These are phyloP conservation scores for Eimeria zaria DNA, from an alignment of 169 alveolate species.

Conservation along the genomic window DNA sequence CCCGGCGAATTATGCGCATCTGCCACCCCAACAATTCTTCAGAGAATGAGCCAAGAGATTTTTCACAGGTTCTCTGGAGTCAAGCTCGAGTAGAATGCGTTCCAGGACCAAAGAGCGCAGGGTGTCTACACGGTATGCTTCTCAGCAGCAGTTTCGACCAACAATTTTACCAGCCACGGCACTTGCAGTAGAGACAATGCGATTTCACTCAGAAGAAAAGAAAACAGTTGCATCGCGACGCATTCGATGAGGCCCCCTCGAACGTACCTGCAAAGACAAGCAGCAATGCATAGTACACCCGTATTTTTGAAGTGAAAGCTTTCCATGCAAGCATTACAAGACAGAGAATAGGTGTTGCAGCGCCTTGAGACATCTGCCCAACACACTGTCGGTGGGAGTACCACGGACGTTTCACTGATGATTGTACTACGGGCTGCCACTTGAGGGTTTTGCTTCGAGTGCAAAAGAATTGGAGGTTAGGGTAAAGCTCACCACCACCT, in stretches of 20 bases:
- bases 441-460: not conserved
- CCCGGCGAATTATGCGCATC: conserved; percentile 47
- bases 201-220: conserved; percentile 72
- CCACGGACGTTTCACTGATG: not conserved
- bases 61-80: not conserved
- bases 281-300: not conserved
- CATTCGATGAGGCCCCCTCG: conserved; percentile 83
- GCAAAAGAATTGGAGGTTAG: not conserved
- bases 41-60: not conserved
- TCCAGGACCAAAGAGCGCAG: not conserved
- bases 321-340: not conserved
- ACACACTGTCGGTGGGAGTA: not conserved
- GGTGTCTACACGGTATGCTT: not conserved
- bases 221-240: conserved; percentile 74
- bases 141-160: not conserved
- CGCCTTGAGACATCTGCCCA: not conserved
- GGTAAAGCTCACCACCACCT: conserved; percentile 78
- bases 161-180: conserved; percentile 62
- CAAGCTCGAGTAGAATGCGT: too few relatives aligned
- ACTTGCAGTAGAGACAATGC: conserved; percentile 51
- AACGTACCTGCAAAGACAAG: conserved; percentile 77
- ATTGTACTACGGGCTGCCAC: not conserved
- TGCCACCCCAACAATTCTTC: conserved; percentile 22
- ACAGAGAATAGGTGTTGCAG: not conserved
- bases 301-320: not conserved